A percentile compares a stretch with the other conserved stretches of the same genome.
phyloP scores from a whole-genome alignment of 306 rosid genomes.

The Pyrus betulifolia region DNA sequence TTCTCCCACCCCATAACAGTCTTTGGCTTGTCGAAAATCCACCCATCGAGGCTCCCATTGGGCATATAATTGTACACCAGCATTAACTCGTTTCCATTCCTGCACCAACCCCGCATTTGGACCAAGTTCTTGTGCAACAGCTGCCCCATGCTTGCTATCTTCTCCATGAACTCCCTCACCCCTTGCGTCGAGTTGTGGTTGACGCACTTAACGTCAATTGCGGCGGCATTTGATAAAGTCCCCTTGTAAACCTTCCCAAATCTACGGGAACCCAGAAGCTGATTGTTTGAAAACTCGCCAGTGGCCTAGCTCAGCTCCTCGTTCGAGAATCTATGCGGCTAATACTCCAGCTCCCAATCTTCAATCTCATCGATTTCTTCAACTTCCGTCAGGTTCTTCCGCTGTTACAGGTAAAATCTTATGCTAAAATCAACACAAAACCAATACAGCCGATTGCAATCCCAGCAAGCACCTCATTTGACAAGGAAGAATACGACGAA shows the following conservation, averaged over 20 bases:
- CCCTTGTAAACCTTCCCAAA: conserved; percentile 81
- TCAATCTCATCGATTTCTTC: conserved; percentile 62
- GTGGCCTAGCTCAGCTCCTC: conserved; percentile 69
- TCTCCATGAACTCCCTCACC: conserved; percentile 79
- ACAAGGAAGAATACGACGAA: conserved; percentile 28
- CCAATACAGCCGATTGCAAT: conserved; percentile 37
- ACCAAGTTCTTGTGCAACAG: conserved; percentile 80
- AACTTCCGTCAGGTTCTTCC: conserved; percentile 24
- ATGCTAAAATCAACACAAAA: conserved; percentile 20
- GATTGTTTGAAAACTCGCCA: conserved; percentile 30
- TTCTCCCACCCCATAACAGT: conserved; percentile 41
- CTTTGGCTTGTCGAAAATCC: conserved; percentile 55
- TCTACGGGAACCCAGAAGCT: conserved; percentile 69
- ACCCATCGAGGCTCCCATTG: conserved; percentile 62
- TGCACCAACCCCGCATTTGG: conserved; percentile 83
- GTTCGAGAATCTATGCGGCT: conserved; percentile 79
- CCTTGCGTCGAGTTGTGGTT: conserved; percentile 90
- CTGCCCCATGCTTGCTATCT: conserved; percentile 85
- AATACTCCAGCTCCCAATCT: conserved; percentile 81
- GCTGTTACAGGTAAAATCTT: conserved; percentile 38
- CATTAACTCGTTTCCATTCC: conserved; percentile 61
- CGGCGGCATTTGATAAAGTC: conserved; percentile 32
- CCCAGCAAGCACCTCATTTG: conserved; percentile 45
- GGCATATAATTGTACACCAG: conserved; percentile 88
- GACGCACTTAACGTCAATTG: conserved; percentile 73